Conservation (phyloP, 805 yeast genomes). For the Lachancea dasiensis region DNA sequence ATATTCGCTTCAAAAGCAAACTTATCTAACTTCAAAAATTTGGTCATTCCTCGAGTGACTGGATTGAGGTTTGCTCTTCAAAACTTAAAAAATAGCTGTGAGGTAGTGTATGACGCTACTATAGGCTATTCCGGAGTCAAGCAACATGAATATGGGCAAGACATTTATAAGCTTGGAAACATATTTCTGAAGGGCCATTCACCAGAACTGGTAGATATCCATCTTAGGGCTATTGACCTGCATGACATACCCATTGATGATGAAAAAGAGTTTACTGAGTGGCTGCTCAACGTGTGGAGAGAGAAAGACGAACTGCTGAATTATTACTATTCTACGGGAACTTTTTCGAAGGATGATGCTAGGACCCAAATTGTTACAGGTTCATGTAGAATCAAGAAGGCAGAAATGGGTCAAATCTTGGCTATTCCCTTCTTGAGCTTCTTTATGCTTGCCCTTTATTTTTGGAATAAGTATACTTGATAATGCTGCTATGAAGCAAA, state of each 20-base stretch:
- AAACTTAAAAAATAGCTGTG: slow-evolving; percentile 46
- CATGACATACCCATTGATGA: slow-evolving; percentile 58
- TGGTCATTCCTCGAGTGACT: slow-evolving; percentile 74
- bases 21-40: slow-evolving; percentile 48
- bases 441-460: neutral
- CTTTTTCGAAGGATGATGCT: slow-evolving; percentile 34
- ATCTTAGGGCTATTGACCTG: slow-evolving; percentile 53
- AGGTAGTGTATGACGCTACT: slow-evolving; percentile 72
- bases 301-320: slow-evolving; percentile 72
- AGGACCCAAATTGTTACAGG: slow-evolving; percentile 17
- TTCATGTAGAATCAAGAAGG: slow-evolving; percentile 18
- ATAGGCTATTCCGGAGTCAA: slow-evolving; percentile 72
- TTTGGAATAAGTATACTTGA: slow-evolving; percentile 2
- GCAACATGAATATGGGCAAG: slow-evolving; percentile 67
- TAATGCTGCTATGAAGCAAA: no score
- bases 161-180: slow-evolving; percentile 55
- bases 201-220: slow-evolving; percentile 60
- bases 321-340: slow-evolving; percentile 50
- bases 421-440: slow-evolving; percentile 15
- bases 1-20: slow-evolving; percentile 50
- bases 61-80: slow-evolving; percentile 68
- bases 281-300: slow-evolving; percentile 72
- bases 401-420: slow-evolving; percentile 17
- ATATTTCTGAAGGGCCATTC: slow-evolving; percentile 66
- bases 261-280: slow-evolving; percentile 56